A percentile compares a stretch with the other conserved stretches of the same genome.
phyloP scores from a whole-genome alignment of 306 rosid genomes.

The Echinosophora koreensis region DNA sequence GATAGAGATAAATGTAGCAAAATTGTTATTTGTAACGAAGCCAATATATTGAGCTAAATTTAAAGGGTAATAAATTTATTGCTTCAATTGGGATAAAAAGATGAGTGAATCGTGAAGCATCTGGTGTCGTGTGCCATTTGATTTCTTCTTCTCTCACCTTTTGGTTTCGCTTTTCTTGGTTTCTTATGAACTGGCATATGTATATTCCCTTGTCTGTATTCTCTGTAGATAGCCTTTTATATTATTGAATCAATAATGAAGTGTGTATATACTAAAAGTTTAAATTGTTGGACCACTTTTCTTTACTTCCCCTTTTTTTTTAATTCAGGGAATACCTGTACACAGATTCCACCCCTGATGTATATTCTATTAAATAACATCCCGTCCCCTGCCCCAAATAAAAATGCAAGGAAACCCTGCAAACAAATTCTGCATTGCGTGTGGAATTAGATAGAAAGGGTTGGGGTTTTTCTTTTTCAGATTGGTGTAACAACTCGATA shows the following conservation, averaged over 20 bases:
- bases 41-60: neutral
- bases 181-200: neutral
- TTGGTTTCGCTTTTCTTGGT: neutral
- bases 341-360: neutral
- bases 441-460: slow-evolving; percentile 5
- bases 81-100: slow-evolving; percentile 35
- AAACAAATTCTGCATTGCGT: slow-evolving; percentile 15
- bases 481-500: no score
- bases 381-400: neutral
- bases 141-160: slow-evolving; percentile 27
- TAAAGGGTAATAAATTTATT: slow-evolving; percentile 21
- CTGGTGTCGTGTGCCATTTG: slow-evolving; percentile 41
- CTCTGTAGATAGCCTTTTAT: neutral
- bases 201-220: slow-evolving; percentile 31
- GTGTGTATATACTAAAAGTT: neutral
- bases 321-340: neutral
- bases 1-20: slow-evolving; percentile 46
- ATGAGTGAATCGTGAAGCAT: slow-evolving; percentile 36
- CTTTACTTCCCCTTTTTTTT: neutral
- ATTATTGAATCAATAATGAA: slow-evolving; percentile 46
- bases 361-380: neutral
- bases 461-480: no score
- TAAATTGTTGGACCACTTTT: slow-evolving; percentile 44
- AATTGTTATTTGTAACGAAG: slow-evolving; percentile 51
- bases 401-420: neutral